These are phyloP conservation scores for Phytophthora sansomeana DNA, from an alignment of 352 stramenopile genomes.

Conservation along the genomic window DNA sequence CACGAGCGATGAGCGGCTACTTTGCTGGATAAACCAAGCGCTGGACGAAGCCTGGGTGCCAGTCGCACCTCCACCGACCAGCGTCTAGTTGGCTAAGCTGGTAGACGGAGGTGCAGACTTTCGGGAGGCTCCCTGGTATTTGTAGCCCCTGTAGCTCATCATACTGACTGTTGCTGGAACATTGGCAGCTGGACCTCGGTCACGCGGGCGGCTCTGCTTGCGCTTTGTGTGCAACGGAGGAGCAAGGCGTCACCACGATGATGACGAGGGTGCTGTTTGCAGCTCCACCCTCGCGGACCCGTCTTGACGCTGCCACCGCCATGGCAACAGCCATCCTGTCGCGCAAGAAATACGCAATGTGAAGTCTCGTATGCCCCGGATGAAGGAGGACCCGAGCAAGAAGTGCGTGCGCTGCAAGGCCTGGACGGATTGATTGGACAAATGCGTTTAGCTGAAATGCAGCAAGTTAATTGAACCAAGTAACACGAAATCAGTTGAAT, in stretches of 20 bases:
- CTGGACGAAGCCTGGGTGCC: constrained; percentile 8
- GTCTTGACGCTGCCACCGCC: not conserved
- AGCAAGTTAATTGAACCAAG: constrained; percentile 26
- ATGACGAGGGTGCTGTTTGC: not conserved
- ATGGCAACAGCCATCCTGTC: constrained; percentile 6
- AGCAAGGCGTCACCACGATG: not conserved
- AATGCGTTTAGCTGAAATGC: constrained; percentile 24
- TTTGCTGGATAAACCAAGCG: constrained; percentile 15
- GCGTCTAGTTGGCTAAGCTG: constrained; percentile 1
- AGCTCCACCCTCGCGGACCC: not conserved
- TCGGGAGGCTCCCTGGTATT: not conserved
- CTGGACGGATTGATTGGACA: constrained; percentile 19
- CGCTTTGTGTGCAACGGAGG: not conserved
- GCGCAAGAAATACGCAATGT: constrained; percentile 26
- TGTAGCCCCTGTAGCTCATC: not conserved
- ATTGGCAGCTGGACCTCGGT: constrained; percentile 5
- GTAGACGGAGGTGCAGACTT: not conserved
- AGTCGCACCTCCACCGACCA: not conserved
- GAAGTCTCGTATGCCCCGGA: constrained; percentile 13
- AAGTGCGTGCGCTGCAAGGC: constrained; percentile 7
- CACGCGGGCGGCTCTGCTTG: not conserved
- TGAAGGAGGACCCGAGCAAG: constrained; percentile 30
- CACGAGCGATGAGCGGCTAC: constrained; percentile 44
- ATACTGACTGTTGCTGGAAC: constrained; percentile 3
- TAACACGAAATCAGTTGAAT: constrained; percentile 3